Evolutionary conservation across 768 basidiomycete species (phyloP).

Genomic region (Naganishia vishniacii): DNA sequence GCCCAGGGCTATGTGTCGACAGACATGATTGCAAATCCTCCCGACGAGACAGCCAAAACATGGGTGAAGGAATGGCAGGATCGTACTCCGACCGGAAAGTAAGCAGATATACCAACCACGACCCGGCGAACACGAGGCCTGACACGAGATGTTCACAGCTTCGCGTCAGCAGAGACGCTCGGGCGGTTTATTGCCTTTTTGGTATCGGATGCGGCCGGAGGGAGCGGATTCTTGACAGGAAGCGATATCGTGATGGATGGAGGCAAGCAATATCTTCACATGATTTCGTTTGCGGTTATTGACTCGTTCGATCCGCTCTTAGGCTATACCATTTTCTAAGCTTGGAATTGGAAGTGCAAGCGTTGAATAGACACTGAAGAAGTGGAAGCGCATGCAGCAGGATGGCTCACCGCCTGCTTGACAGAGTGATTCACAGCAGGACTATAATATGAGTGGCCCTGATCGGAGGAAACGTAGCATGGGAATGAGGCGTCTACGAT

Average conservation of each 20-base stretch:
- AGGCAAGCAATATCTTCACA: slow-evolving; percentile 26
- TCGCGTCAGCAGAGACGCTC: slow-evolving; percentile 40
- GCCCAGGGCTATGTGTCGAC: slow-evolving; percentile 42
- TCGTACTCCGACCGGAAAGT: slow-evolving; percentile 41
- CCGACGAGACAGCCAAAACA: slow-evolving; percentile 23
- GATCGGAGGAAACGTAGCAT: too few relatives aligned
- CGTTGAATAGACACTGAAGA: too few relatives aligned
- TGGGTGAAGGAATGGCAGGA: slow-evolving; percentile 40
- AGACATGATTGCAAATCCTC: slow-evolving; percentile 42
- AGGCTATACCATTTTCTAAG: too few relatives aligned
- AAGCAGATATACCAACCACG: not conserved
- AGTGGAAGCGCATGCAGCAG: too few relatives aligned
- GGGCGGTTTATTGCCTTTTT: slow-evolving; percentile 41
- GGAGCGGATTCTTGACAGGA: slow-evolving; percentile 44
- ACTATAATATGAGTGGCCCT: too few relatives aligned
- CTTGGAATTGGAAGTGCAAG: too few relatives aligned
- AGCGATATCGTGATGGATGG: slow-evolving; percentile 45
- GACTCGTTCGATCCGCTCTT: too few relatives aligned
- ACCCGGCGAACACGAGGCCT: not conserved
- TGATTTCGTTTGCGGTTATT: too few relatives aligned
- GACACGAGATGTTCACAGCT: slow-evolving; percentile 27
- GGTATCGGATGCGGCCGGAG: slow-evolving; percentile 30
- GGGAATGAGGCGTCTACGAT: too few relatives aligned
- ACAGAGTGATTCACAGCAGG: too few relatives aligned
- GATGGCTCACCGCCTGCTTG: too few relatives aligned